Evolutionary conservation across 1,284 basidiomycete species (phyloP), one percentile per base, ranked within the genome.

Genomic region (Ceratobasidium theobromae): DNA sequence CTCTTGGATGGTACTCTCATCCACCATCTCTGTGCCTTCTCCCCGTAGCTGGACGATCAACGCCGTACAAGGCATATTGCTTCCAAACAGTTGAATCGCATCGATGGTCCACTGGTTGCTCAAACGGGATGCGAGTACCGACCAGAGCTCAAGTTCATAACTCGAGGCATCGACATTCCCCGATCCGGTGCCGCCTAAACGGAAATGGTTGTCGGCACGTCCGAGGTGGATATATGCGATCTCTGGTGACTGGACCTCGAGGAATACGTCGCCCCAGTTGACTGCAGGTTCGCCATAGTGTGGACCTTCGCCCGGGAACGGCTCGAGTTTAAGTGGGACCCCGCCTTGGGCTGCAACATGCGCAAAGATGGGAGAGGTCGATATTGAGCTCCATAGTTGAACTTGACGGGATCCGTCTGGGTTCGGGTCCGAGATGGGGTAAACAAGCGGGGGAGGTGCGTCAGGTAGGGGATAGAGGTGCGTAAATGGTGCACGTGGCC

Each of bases 271-370:
- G 6, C 43, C 55, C 3, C 28, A n/a, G 55, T 58, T 58, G 23
- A 58, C 28, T 4, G 28, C 55, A 8, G 30, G 55, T 41, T 48
- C 25, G 11, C 55, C 55, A 11, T 48, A 16, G 16, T 30, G 14
- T 8, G 55, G 55, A 21, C 55, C 55, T 8, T 25, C 14, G 4
- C 55, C 55, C 12, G 30, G 55, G 23, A 46, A 58, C 4, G 55
- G 43, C 41, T 58, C 41, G 2, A 58, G 55, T 27, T 58, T 58
- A 6, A 58, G 4, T 11, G 55, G 55, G 11, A 58, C 55, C 12
- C 55, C 43, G 2, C 55, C 43, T 18, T 18, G 30, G 3, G 41
- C 14, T 2, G 21, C n/a, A 11, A 46, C 6, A 33, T 58, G 55
- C 35, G 55, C 43, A 12, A 58, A 30, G 1, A 30, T 40, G 21